Percentiles rank a stretch among this genome's conserved stretches.
These are phyloP conservation scores for Epithele typhae DNA, from an alignment of 768 basidiomycete genomes.

Conservation along the genomic window DNA sequence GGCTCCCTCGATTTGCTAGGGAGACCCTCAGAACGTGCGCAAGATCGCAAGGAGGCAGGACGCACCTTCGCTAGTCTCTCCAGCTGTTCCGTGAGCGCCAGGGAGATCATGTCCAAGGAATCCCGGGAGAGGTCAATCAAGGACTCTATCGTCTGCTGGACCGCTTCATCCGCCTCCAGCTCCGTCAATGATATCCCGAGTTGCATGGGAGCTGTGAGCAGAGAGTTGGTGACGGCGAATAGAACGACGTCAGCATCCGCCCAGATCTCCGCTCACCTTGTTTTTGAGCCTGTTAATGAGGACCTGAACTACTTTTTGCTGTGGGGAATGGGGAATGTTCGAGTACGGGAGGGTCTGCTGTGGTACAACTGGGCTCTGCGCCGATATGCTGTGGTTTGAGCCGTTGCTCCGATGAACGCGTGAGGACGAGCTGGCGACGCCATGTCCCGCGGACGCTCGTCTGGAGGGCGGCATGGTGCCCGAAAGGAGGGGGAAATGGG, in stretches of 20 bases:
- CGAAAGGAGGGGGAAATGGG: too few relatives aligned
- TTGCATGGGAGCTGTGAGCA: slow-evolving; percentile 70
- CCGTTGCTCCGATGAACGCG: slow-evolving; percentile 62
- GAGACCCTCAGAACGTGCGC: background rate
- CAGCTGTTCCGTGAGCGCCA: slow-evolving; percentile 70
- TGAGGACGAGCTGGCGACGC: slow-evolving; percentile 30
- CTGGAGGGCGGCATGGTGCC: slow-evolving; percentile 42
- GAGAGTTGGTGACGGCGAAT: background rate
- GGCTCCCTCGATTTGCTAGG: slow-evolving; percentile 49
- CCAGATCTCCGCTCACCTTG: slow-evolving; percentile 49
- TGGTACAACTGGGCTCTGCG: slow-evolving; percentile 11
- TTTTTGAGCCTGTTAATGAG: slow-evolving; percentile 77
- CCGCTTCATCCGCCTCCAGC: slow-evolving; percentile 72
- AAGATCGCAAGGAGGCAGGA: background rate
- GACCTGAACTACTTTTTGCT: slow-evolving; percentile 79
- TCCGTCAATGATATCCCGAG: slow-evolving; percentile 73
- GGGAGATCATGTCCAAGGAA: slow-evolving; percentile 76
- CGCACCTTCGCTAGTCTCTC: slow-evolving; percentile 74
- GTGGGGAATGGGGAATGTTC: slow-evolving; percentile 43
- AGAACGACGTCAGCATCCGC: background rate
- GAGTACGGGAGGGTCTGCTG: slow-evolving; percentile 25
- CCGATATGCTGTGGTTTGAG: slow-evolving; percentile 34
- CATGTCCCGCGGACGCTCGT: slow-evolving; percentile 54
- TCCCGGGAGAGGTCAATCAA: slow-evolving; percentile 76
- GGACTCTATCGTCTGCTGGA: slow-evolving; percentile 72